Evolutionary conservation across 1,284 basidiomycete species (phyloP), one percentile per base, ranked within the genome.

Genomic region (Cryptococcus maquisensis): DNA sequence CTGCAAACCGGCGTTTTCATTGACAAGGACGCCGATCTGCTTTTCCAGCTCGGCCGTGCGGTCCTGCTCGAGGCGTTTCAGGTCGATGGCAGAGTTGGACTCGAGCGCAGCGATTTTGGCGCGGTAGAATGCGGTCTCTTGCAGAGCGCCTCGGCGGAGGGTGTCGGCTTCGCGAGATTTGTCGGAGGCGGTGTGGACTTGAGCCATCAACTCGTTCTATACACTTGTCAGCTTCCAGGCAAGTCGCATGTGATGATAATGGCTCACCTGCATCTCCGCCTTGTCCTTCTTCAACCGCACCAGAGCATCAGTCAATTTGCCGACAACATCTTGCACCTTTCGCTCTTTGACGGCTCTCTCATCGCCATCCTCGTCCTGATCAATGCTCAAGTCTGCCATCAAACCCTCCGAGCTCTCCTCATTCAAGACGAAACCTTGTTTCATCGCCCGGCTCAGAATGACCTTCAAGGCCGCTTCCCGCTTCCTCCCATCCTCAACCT

Each of bases 41-140:
- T 81, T 81, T 73, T 98, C 96, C 32, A 98, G 81, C 46, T 92
- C 87, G 15, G 79, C 70, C 21, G 87, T 80, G 42, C 92, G 88
- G 52, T 93, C 88, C 8, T 85, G 84, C 62, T 97, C 94, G 9
- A 96, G 69, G 28, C 86, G 84, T 28, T 80, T 78, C 2, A 84
- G 67, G 41, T 96, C 91, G 6, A 77, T 75, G 6, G 83, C 80
- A 18, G 84, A 83, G 49, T 83, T 81, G 1, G 82, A 78, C 72
- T 99, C 96, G 55, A 91, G 78, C 0, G 95, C 92, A 4, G 85
- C 82, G 12, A 96, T 79, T 77, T 98, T 98, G 47, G 94, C 90
- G 46, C 95, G 90, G 74, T 93, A 97, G 78, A 90, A 98, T 1
- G 94, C 90, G 2, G 95, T 90, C 74, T 99, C 96, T 73, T 98